These are phyloP conservation scores for Asterophora lycoperdoides DNA, from an alignment of 768 basidiomycete genomes.

Conservation along the genomic window DNA sequence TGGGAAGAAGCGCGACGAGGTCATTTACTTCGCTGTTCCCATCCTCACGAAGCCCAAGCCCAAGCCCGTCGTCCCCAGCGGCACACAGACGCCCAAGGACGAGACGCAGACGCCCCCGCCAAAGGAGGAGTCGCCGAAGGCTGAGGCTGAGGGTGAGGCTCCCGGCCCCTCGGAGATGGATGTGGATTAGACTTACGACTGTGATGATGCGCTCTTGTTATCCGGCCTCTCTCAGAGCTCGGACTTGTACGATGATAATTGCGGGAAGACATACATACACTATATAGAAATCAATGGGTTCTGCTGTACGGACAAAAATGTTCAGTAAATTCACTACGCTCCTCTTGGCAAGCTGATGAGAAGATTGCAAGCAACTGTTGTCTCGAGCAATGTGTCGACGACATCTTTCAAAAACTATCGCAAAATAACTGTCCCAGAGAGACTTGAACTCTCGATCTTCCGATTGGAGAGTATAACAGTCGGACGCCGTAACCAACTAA, in stretches of 20 bases:
- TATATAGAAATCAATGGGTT: constrained; percentile 16
- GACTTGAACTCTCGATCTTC: constrained; percentile 6
- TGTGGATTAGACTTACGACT: constrained; percentile 53
- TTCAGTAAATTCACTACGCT: constrained; percentile 3
- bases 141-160: constrained; percentile 26
- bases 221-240: not conserved
- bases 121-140: constrained; percentile 29
- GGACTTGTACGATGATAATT: constrained; percentile 16
- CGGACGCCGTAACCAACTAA: constrained; percentile 4
- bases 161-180: constrained; percentile 77
- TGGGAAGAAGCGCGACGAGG: constrained; percentile 86
- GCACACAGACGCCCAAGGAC: constrained; percentile 71
- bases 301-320: constrained; percentile 12
- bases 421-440: constrained; percentile 1
- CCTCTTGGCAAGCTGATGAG: too few species aligned
- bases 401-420: too few species aligned
- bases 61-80: constrained; percentile 63
- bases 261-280: constrained; percentile 11
- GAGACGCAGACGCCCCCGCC: constrained; percentile 55
- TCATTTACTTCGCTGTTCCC: constrained; percentile 84
- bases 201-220: not conserved
- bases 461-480: constrained; percentile 1
- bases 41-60: constrained; percentile 94
- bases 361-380: too few species aligned
- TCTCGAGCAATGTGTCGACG: too few species aligned